phyloP scores from a whole-genome alignment of 2,329 filamentous ascomycete genomes.

The Pseudogymnoascus sp. region DNA sequence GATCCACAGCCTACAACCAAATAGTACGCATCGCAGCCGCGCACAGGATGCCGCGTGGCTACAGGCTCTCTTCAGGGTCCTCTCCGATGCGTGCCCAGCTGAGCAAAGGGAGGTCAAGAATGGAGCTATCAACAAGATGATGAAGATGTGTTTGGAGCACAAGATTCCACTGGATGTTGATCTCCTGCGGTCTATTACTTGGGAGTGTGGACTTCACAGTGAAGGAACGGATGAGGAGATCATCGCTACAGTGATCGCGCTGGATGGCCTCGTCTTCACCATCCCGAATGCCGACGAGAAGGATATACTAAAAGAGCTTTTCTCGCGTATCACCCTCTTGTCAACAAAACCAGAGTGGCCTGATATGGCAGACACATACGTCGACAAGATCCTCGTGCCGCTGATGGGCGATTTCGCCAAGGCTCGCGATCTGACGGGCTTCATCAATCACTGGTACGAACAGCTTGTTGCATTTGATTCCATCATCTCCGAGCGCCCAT shows the following conservation, averaged over 20 bases:
- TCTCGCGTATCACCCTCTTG: slow-evolving; percentile 27
- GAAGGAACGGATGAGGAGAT: slow-evolving; percentile 33
- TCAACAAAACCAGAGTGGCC: slow-evolving; percentile 20
- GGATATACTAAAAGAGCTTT: slow-evolving; percentile 26
- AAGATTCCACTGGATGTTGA: slow-evolving; percentile 30
- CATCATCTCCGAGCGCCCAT: slow-evolving; percentile 13
- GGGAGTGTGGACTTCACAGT: slow-evolving; percentile 23
- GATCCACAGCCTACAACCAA: slow-evolving; percentile 36
- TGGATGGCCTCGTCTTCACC: slow-evolving; percentile 41
- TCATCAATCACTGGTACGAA: slow-evolving; percentile 33
- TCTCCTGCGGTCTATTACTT: slow-evolving; percentile 28
- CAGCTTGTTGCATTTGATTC: slow-evolving; percentile 25
- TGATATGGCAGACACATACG: slow-evolving; percentile 23
- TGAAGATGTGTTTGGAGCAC: slow-evolving; percentile 31
- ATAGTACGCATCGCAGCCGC: slow-evolving; percentile 37
- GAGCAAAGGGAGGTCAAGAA: slow-evolving; percentile 11
- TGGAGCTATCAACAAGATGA: slow-evolving; percentile 26
- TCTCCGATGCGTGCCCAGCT: slow-evolving; percentile 22
- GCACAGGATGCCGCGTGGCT: slow-evolving; percentile 42
- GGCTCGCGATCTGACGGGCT: slow-evolving; percentile 34
- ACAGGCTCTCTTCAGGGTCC: slow-evolving; percentile 37
- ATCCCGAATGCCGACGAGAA: slow-evolving; percentile 26
- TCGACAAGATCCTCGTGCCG: slow-evolving; percentile 32
- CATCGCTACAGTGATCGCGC: slow-evolving; percentile 35
- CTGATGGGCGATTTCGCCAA: slow-evolving; percentile 35